Evolutionary conservation across 148 eudicot species (phyloP).

Genomic region (Chenopodium formosanum): DNA sequence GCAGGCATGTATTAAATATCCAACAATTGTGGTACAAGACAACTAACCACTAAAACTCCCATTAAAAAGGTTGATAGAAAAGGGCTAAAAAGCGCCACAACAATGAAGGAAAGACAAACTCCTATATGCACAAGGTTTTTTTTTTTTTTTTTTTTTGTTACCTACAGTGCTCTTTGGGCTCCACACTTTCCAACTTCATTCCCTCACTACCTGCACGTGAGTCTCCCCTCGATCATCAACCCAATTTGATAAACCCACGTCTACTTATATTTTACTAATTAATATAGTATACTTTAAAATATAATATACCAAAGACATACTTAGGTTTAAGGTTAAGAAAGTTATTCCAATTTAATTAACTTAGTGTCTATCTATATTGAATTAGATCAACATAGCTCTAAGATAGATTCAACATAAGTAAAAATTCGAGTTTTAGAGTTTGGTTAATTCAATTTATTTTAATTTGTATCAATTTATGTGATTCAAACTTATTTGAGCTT

Average conservation of each 20-base stretch:
- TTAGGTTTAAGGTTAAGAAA: not conserved
- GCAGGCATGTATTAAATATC: not conserved
- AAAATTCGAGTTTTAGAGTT: too few relatives aligned
- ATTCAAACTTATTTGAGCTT: too few relatives aligned
- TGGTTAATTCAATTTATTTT: too few relatives aligned
- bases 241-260: constrained; percentile 4
- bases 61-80: constrained; percentile 6
- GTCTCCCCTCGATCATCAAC: not conserved
- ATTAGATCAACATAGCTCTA: too few relatives aligned
- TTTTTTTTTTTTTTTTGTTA: not conserved
- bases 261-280: not conserved
- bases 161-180: constrained; percentile 18
- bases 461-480: too few relatives aligned
- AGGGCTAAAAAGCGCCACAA: constrained; percentile 16
- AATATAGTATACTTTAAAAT: too few relatives aligned
- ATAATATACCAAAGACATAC: not conserved
- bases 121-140: constrained; percentile 10
- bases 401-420: too few relatives aligned
- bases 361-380: too few relatives aligned
- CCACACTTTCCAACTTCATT: constrained; percentile 4
- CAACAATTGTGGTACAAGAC: constrained; percentile 22
- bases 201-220: constrained; percentile 22
- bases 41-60: constrained; percentile 20
- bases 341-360: too few relatives aligned
- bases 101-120: constrained; percentile 13